Evolutionary conservation across 2,329 filamentous ascomycete genomes (phyloP).

Genomic region (Sclerotiophoma versabilis): DNA sequence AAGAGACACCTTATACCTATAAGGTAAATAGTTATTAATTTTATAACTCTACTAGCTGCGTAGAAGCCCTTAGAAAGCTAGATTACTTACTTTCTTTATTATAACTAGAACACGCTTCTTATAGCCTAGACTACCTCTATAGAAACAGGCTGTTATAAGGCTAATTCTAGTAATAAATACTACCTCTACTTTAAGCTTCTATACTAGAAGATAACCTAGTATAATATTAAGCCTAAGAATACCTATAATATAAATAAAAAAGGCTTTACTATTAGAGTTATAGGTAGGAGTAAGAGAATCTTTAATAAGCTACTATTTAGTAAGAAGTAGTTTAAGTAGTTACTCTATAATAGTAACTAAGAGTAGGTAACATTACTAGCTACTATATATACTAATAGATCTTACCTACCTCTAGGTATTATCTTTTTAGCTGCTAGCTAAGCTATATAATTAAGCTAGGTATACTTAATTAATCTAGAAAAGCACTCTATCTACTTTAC

Average conservation of each 20-base stretch:
- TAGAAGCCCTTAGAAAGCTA: slow-evolving; percentile 19
- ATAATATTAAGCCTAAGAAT: background rate
- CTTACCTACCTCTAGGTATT: background rate
- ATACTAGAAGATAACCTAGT: background rate
- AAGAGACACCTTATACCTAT: slow-evolving; percentile 21
- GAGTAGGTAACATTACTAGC: background rate
- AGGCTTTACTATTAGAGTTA: too few relatives aligned
- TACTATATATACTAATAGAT: background rate
- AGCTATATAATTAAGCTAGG: background rate
- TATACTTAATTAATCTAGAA: background rate
- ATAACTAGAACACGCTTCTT: too few relatives aligned
- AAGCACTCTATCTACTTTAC: background rate
- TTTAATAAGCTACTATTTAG: background rate
- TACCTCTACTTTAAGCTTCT: background rate
- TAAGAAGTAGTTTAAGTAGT: background rate
- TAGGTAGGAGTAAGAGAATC: background rate
- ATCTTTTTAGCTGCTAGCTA: background rate
- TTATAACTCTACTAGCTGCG: slow-evolving; percentile 19
- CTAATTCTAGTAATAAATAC: background rate
- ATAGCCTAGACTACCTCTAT: slow-evolving; percentile 16
- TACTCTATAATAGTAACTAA: background rate
- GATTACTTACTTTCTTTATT: slow-evolving; percentile 23
- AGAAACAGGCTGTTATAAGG: slow-evolving; percentile 24
- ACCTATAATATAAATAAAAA: background rate
- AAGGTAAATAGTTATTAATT: slow-evolving; percentile 6